Conservation (phyloP, 2,329 filamentous ascomycete species). For the Chaetomiaceae sp. region DNA sequence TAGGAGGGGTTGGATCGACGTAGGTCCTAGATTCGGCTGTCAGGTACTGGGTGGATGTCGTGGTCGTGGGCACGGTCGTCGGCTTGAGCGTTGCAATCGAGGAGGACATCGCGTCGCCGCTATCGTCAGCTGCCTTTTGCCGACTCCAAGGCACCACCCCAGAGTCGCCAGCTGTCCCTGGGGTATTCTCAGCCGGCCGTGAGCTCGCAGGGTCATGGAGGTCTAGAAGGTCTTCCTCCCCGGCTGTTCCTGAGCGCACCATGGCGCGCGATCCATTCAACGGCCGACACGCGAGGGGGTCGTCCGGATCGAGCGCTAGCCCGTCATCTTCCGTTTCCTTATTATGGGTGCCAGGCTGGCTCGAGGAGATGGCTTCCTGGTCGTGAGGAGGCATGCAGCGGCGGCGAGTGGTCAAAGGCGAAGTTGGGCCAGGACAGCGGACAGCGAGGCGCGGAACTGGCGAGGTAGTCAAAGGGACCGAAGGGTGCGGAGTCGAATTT, state of each 20-base stretch:
- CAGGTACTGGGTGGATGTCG: conserved; percentile 37
- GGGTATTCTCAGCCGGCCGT: not conserved
- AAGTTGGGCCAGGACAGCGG: not conserved
- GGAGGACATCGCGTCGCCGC: conserved; percentile 35
- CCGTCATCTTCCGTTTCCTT: conserved; percentile 10
- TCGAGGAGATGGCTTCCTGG: conserved; percentile 15
- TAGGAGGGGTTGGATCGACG: conserved; percentile 53
- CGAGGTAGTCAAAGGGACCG: too few species aligned
- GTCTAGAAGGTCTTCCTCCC: conserved; percentile 11
- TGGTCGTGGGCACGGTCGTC: conserved; percentile 33
- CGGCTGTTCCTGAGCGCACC: conserved; percentile 1
- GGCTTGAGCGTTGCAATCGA: conserved; percentile 47
- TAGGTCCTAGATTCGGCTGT: conserved; percentile 44
- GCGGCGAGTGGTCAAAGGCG: not conserved
- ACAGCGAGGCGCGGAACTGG: not conserved
- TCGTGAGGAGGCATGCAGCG: conserved; percentile 27
- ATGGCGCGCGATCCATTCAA: not conserved
- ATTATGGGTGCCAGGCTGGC: conserved; percentile 17
- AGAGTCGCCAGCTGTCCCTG: not conserved
- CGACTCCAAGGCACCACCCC: not conserved
- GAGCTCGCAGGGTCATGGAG: not conserved
- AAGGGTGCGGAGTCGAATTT: too few species aligned
- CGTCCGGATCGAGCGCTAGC: conserved; percentile 6
- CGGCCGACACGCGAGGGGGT: not conserved
- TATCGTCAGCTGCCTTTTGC: conserved; percentile 13